A percentile compares a stretch with the other conserved stretches of the same genome.
Conservation (phyloP, 345 rosid species). For the Citrus unshiu region DNA sequence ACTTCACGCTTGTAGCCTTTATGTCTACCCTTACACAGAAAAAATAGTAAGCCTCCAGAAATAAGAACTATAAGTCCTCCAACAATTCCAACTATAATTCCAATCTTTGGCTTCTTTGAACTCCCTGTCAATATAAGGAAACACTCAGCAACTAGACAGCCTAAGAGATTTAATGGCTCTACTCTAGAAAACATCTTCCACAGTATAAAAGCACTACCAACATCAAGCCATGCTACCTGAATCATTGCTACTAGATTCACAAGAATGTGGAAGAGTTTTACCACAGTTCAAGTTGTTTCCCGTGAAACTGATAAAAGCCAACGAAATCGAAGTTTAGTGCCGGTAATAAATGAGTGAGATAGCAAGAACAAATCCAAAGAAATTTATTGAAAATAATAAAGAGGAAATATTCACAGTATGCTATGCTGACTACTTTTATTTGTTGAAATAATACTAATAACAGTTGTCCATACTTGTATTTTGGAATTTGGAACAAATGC, state of each 20-base stretch:
- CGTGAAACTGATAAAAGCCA: conserved; percentile 60
- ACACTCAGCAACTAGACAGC: conserved; percentile 4
- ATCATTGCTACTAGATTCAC: conserved; percentile 49
- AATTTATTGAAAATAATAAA: not conserved
- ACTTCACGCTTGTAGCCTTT: conserved; percentile 70
- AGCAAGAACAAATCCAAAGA: not conserved
- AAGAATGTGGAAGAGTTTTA: conserved; percentile 27
- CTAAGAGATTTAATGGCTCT: not conserved
- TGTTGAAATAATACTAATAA: not conserved
- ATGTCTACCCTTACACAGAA: conserved; percentile 55
- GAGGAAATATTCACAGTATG: not conserved
- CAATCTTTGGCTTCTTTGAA: conserved; percentile 62
- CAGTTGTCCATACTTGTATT: conserved; percentile 63
- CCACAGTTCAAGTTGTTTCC: conserved; percentile 74
- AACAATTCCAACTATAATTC: conserved; percentile 65
- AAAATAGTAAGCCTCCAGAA: conserved; percentile 47
- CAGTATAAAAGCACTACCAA: not conserved
- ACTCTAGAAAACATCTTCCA: not conserved
- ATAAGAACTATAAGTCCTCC: conserved; percentile 56
- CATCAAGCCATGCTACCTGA: conserved; percentile 45
- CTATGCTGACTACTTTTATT: not conserved
- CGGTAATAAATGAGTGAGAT: not conserved
- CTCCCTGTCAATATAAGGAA: conserved; percentile 37
- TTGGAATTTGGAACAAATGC: conserved; percentile 50
- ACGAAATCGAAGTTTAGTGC: conserved; percentile 2